A percentile compares a stretch with the other conserved stretches of the same genome.
Evolutionary conservation across 768 basidiomycete genomes (phyloP).

Genomic region (Lactifluus hygrophoroides): DNA sequence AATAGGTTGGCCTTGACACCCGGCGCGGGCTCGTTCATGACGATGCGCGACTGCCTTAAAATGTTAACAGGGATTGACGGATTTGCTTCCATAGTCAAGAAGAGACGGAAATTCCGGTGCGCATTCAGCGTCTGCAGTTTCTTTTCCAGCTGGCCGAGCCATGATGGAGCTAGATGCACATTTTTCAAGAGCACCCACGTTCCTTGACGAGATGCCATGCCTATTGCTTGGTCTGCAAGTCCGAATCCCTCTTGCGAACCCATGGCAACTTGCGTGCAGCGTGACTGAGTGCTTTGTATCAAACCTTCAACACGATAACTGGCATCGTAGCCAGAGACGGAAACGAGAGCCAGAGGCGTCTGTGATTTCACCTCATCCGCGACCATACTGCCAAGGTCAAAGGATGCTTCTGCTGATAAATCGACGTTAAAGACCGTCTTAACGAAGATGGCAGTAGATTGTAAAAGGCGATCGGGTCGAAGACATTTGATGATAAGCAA

Average conservation of each 20-base stretch:
- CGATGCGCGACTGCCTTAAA: conserved; percentile 86
- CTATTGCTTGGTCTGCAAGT: conserved; percentile 93
- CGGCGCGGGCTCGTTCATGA: conserved; percentile 98
- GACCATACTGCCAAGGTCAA: conserved; percentile 73
- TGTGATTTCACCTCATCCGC: conserved; percentile 66
- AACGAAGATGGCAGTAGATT: conserved; percentile 72
- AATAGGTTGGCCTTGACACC: conserved; percentile 94
- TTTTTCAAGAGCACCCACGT: conserved; percentile 97
- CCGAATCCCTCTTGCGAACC: conserved; percentile 97
- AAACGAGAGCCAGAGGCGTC: conserved; percentile 83
- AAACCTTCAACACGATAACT: conserved; percentile 91
- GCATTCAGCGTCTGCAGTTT: conserved; percentile 88
- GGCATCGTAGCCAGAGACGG: conserved; percentile 96
- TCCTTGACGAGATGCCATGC: conserved; percentile 84
- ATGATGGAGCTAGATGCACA: conserved; percentile 89
- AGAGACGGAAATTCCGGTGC: conserved; percentile 87
- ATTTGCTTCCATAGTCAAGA: conserved; percentile 97
- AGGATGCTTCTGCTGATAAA: conserved; percentile 62
- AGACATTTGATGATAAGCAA: conserved; percentile 83
- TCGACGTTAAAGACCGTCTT: conserved; percentile 71
- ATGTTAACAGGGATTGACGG: conserved; percentile 94
- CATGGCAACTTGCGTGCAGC: conserved; percentile 92
- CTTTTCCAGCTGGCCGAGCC: conserved; percentile 96
- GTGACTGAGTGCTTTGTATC: conserved; percentile 64
- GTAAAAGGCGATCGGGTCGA: conserved; percentile 85